Conservation (phyloP, 1,139 yeast species). For the Blastobotrys proliferans region DNA sequence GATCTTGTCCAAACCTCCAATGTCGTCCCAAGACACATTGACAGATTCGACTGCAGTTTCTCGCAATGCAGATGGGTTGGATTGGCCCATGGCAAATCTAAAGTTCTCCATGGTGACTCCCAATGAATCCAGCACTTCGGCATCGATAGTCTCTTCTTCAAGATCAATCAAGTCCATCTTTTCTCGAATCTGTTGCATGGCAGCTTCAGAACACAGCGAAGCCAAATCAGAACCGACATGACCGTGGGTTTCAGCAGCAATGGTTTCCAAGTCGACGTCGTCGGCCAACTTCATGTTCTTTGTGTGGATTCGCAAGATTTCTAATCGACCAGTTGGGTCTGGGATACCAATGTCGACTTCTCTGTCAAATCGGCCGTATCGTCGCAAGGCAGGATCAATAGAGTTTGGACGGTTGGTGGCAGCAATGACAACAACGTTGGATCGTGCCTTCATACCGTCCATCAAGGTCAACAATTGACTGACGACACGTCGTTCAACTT, state of each 20-base stretch:
- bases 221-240: constrained; percentile 96
- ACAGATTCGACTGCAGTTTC: constrained; percentile 99
- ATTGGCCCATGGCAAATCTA: constrained; percentile 94
- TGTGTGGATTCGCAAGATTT: constrained; percentile 87
- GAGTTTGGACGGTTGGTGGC: constrained; percentile 98
- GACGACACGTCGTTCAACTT: constrained; percentile 96
- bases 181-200: constrained; percentile 97
- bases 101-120: constrained; percentile 99
- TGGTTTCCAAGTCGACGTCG: constrained; percentile 91
- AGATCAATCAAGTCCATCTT: constrained; percentile 97
- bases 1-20: constrained; percentile 93
- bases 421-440: constrained; percentile 92
- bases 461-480: constrained; percentile 93
- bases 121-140: constrained; percentile 90
- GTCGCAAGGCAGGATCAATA: constrained; percentile 95
- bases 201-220: constrained; percentile 97
- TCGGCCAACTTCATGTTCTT: constrained; percentile 96
- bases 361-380: constrained; percentile 98
- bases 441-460: constrained; percentile 99
- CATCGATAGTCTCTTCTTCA: constrained; percentile 97
- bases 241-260: constrained; percentile 92
- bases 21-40: constrained; percentile 97
- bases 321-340: constrained; percentile 97
- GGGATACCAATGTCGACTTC: constrained; percentile 99
- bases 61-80: constrained; percentile 98